phyloP scores from a whole-genome alignment of 768 basidiomycete species.

The Pholiota molesta region DNA sequence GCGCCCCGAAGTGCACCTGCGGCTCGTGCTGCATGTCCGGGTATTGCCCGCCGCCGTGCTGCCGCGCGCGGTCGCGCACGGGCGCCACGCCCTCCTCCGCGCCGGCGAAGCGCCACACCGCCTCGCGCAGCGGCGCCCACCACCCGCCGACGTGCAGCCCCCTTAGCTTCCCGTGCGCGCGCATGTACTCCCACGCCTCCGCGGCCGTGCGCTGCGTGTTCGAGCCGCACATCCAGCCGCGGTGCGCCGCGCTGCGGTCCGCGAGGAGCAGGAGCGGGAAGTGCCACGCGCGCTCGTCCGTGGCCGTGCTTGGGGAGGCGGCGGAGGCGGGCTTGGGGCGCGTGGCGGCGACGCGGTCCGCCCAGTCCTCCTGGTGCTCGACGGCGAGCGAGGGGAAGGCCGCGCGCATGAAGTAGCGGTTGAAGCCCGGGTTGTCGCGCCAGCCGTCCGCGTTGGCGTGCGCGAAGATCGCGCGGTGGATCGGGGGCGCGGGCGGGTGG shows the following conservation, averaged over 20 bases:
- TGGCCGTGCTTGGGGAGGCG: too few species aligned
- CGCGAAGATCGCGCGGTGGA: constrained; percentile 74
- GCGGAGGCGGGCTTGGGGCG: constrained; percentile 16
- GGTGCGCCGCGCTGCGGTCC: constrained; percentile 78
- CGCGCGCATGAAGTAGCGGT: constrained; percentile 73
- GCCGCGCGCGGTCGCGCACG: neutral
- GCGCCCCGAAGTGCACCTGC: constrained; percentile 13
- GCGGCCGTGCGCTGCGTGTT: constrained; percentile 74
- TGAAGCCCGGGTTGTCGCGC: constrained; percentile 81
- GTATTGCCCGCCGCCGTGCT: neutral
- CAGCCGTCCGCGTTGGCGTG: constrained; percentile 61
- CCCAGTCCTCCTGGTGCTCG: constrained; percentile 73
- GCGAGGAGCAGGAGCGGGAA: constrained; percentile 71
- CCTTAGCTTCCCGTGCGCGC: constrained; percentile 31
- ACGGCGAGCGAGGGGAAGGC: constrained; percentile 72
- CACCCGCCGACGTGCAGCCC: constrained; percentile 56
- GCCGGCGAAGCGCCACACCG: constrained; percentile 71
- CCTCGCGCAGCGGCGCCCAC: constrained; percentile 78
- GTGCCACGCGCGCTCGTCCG: constrained; percentile 59
- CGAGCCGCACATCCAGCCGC: constrained; percentile 63
- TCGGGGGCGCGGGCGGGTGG: constrained; percentile 46
- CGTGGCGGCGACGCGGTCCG: constrained; percentile 52
- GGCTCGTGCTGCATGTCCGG: neutral
- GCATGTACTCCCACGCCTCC: constrained; percentile 63
- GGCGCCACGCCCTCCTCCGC: constrained; percentile 20